Conservation (phyloP, 78 protist species). For the Bodo saltans region DNA sequence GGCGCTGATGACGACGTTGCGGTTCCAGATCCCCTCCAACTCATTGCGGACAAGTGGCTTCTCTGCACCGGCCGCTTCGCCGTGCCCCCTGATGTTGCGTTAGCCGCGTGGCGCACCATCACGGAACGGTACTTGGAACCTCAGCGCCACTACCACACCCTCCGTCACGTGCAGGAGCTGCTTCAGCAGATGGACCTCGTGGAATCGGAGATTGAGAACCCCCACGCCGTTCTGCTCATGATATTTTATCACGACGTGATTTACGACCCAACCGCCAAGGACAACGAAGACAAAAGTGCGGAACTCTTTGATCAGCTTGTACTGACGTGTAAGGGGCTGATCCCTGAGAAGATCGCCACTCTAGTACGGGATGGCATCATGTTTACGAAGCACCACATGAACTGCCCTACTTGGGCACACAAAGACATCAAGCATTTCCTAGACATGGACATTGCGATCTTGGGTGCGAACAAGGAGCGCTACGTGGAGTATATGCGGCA, state of each 20-base stretch:
- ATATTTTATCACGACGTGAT: not conserved
- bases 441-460: not conserved
- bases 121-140: not conserved
- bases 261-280: not conserved
- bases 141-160: not conserved
- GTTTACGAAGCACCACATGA: not conserved
- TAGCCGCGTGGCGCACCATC: too few relatives aligned
- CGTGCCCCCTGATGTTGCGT: too few relatives aligned
- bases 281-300: not conserved
- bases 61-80: too few relatives aligned
- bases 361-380: not conserved
- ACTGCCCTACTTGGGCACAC: not conserved
- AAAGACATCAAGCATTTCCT: not conserved
- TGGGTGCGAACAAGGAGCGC: not conserved
- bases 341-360: not conserved
- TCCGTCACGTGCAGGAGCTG: not conserved
- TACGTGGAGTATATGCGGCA: not conserved
- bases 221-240: not conserved
- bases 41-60: too few relatives aligned
- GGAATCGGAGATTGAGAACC: not conserved
- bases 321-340: not conserved
- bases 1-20: too few relatives aligned
- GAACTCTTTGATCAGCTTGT: not conserved
- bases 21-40: too few relatives aligned
- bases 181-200: not conserved